A percentile compares a stretch with the other conserved stretches of the same genome.
phyloP scores from a whole-genome alignment of 78 protist species.

The Isochrysis galbana region DNA sequence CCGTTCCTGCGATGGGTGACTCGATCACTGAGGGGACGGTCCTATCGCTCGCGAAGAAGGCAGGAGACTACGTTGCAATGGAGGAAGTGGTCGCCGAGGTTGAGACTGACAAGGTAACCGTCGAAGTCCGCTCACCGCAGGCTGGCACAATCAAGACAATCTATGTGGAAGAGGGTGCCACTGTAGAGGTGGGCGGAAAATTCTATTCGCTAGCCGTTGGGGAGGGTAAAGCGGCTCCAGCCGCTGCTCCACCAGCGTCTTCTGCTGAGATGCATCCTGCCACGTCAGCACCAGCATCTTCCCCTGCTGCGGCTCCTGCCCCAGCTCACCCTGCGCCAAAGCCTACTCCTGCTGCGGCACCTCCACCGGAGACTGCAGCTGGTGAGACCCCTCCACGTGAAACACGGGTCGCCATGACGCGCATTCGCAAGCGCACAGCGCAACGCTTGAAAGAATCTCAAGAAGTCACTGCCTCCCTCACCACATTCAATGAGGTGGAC shows the following conservation, averaged over 20 bases:
- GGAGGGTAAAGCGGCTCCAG: too few relatives aligned
- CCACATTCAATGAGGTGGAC: slow-evolving; percentile 97
- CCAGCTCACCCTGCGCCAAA: too few relatives aligned
- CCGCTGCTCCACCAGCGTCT: too few relatives aligned
- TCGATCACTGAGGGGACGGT: slow-evolving; percentile 14
- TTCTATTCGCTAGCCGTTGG: not conserved
- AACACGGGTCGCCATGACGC: slow-evolving; percentile 79
- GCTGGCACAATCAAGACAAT: not conserved
- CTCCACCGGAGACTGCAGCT: not conserved
- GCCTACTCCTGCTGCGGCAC: not conserved
- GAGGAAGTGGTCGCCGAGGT: not conserved
- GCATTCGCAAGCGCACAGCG: slow-evolving; percentile 90
- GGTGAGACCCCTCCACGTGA: not conserved
- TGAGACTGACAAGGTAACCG: slow-evolving; percentile 23
- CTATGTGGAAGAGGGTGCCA: not conserved
- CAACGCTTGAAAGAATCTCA: slow-evolving; percentile 93
- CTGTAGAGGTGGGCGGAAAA: not conserved
- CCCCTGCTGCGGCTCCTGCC: too few relatives aligned
- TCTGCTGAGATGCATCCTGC: too few relatives aligned
- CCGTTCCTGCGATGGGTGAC: slow-evolving; percentile 9
- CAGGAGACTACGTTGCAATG: not conserved
- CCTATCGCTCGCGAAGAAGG: not conserved
- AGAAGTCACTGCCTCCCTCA: slow-evolving; percentile 93
- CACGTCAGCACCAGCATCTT: too few relatives aligned
- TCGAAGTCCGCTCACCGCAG: not conserved